Base-by-base conservation (phyloP, 345 rosid genomes). In the Salix koriyanagi region DNA sequence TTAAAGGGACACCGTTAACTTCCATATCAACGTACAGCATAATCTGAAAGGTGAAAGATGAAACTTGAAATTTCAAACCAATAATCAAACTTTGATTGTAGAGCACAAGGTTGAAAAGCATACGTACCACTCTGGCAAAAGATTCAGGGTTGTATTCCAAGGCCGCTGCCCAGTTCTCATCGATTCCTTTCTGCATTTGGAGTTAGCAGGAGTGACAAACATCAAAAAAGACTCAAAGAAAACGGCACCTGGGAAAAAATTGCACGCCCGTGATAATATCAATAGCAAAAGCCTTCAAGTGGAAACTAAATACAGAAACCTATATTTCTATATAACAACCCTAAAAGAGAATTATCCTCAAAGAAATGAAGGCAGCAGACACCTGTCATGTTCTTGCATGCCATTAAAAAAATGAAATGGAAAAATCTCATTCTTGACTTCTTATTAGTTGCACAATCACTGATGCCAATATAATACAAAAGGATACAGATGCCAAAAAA, bases 101-200 rank as follows among this genome's bases (percentile, higher is more conserved):
- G 73, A 11, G 25, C 52, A 65, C 8, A 61, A 79, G 67, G 70
- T 76, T 68, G 54, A 69, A 36, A 15, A 84, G 83, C 72, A 75
- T 75, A 85, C 95, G 62, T 91, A 96, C 99, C 96, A 96, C 99
- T 83, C 98, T 86, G 58, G 98, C 99, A 87, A 96, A 96, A 85
- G 89, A 97, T 87, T 96, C 99, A 73, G 98, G 99, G 75, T 96
- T 93, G 84, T 96, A 69, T 82, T 96, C 98, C 85, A 96, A 85
- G 72, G 98, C 98, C 83, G 99, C 99, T 84, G 88, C 99, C 99
- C 98, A 91, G 72, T 96, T 96, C 85, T 96, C 99, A 87, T 96
- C 99, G 77, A 96, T 96, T 77, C 99, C 99, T 91, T 91, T 93
- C 99, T 96, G 93, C 79, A 80, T 60, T 77, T 26, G 48, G 42